Percentiles rank a stretch among this genome's conserved stretches.
phyloP scores from a whole-genome alignment of 441 rosid genomes.

The Lepidium campestre region DNA sequence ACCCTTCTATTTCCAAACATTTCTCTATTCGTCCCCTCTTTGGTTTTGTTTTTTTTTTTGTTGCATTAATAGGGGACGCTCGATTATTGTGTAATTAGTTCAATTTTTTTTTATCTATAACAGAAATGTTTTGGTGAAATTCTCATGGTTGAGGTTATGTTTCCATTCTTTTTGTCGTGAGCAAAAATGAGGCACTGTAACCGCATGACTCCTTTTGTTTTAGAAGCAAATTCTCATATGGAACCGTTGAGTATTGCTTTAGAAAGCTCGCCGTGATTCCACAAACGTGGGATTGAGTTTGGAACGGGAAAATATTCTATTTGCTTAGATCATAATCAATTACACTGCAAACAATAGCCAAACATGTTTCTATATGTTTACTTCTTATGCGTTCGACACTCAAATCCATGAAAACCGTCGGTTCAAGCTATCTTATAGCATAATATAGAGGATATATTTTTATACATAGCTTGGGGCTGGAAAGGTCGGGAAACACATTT shows the following conservation, averaged over 20 bases:
- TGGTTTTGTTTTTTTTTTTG: not conserved
- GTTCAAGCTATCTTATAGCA: not conserved
- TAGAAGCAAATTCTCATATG: too few relatives aligned
- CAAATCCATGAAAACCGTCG: constrained; percentile 2
- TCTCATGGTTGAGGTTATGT: not conserved
- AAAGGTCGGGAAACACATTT: constrained; percentile 12
- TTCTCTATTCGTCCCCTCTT: not conserved
- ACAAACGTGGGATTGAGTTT: too few relatives aligned
- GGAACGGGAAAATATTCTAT: too few relatives aligned
- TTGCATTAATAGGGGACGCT: not conserved
- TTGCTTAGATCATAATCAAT: not conserved
- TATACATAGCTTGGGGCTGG: constrained; percentile 14
- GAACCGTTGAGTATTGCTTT: too few relatives aligned
- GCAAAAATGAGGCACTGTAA: not conserved
- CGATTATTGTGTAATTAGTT: not conserved
- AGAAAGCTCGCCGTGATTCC: too few relatives aligned
- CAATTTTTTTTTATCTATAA: not conserved
- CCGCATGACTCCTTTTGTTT: too few relatives aligned
- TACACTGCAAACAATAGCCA: not conserved
- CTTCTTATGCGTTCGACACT: not conserved
- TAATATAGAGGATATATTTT: not conserved
- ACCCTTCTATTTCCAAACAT: not conserved
- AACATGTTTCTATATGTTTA: not conserved
- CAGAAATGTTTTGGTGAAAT: constrained; percentile 22
- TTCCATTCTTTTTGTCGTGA: not conserved